Conservation (phyloP, 1,284 basidiomycete genomes). For the Microbotryum violaceum region DNA sequence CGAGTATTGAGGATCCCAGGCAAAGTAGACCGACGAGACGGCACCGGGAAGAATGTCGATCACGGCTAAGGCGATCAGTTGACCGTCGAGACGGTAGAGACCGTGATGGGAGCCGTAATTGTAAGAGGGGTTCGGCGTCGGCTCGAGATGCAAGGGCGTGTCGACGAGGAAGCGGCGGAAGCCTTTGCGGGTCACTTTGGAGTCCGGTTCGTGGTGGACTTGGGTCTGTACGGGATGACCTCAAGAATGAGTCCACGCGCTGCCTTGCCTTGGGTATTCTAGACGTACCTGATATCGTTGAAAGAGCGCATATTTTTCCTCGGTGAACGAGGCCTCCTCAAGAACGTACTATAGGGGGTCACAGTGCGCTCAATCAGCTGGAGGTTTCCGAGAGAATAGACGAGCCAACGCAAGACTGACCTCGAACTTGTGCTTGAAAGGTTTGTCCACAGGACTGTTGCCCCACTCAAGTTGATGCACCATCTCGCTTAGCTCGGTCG, state of each 20-base stretch:
- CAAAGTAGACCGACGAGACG: conserved; percentile 92
- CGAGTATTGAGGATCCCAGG: conserved; percentile 76
- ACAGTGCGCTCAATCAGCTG: neutral
- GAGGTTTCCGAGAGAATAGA: neutral
- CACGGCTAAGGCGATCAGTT: conserved; percentile 78
- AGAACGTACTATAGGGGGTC: conserved; percentile 8
- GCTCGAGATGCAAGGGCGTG: conserved; percentile 52
- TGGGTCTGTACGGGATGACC: conserved; percentile 48
- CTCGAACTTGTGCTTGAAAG: conserved; percentile 28
- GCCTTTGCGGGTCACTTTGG: conserved; percentile 48
- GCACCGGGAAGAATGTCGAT: conserved; percentile 84
- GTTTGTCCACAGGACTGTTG: conserved; percentile 1
- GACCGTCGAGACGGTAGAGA: conserved; percentile 68
- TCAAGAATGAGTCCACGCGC: too few relatives aligned
- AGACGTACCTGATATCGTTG: conserved; percentile 36
- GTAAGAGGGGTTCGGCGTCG: conserved; percentile 10
- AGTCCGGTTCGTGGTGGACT: conserved; percentile 60
- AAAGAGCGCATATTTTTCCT: conserved; percentile 73
- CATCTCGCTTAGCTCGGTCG: conserved; percentile 35
- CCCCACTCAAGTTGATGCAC: conserved; percentile 37
- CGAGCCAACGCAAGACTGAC: conserved; percentile 1
- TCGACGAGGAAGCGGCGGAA: conserved; percentile 72
- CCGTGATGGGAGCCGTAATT: conserved; percentile 34
- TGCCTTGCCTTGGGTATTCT: too few relatives aligned
- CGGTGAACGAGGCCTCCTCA: conserved; percentile 54